Conservation (phyloP, 768 basidiomycete genomes). For the Boletus subcaerulescens region DNA sequence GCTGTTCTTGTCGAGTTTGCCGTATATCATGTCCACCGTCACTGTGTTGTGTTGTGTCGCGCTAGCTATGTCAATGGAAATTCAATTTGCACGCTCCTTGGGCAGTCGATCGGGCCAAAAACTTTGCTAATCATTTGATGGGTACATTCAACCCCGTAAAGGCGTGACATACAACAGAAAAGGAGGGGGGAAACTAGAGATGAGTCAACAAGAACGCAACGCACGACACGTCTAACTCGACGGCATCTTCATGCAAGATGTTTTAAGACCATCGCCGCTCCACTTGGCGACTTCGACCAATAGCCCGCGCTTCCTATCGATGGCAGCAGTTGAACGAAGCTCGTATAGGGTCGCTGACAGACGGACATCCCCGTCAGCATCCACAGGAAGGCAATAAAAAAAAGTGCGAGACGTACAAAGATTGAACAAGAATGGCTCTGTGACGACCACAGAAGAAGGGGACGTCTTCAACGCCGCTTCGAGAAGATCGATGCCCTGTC, state of each 20-base stretch:
- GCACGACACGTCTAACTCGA: conserved; percentile 37
- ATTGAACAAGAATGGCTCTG: conserved; percentile 84
- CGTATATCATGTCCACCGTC: conserved; percentile 23
- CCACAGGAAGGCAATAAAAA: neutral
- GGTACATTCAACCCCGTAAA: neutral
- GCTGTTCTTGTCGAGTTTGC: conserved; percentile 13
- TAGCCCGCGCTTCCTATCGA: conserved; percentile 73
- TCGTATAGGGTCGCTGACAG: conserved; percentile 74
- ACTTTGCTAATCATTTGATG: neutral
- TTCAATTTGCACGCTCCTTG: conserved; percentile 8
- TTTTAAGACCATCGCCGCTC: conserved; percentile 81
- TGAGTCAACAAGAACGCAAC: neutral
- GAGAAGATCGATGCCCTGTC: conserved; percentile 65
- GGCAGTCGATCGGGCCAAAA: neutral
- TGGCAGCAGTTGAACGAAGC: conserved; percentile 66
- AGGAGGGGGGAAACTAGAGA: neutral
- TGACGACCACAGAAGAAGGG: conserved; percentile 68
- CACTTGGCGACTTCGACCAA: conserved; percentile 77
- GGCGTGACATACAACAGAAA: too few species aligned
- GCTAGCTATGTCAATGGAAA: conserved; percentile 22
- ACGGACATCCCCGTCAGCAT: neutral
- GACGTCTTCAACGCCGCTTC: conserved; percentile 60
- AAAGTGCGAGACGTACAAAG: conserved; percentile 50
- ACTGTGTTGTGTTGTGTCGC: conserved; percentile 25
- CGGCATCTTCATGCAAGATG: conserved; percentile 78